Percentiles rank a stretch among this genome's conserved stretches.
Conservation (phyloP, 352 stramenopile genomes). For the Globisporangium heterothallicum region DNA sequence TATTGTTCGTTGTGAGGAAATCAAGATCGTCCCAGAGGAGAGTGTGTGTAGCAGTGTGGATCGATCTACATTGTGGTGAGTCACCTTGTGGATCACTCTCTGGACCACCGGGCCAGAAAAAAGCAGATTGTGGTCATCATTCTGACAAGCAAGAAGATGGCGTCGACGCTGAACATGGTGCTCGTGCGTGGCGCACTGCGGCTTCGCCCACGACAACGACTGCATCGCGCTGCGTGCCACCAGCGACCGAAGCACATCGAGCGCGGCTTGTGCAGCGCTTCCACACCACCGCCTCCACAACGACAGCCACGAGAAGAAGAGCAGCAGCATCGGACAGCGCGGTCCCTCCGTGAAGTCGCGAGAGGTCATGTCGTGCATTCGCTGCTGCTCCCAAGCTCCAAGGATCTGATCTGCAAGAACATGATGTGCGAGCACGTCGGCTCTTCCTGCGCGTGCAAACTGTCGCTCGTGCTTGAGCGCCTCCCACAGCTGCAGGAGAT, state of each 20-base stretch:
- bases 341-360: constrained; percentile 64
- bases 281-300: not conserved
- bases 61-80: not conserved
- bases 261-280: not conserved
- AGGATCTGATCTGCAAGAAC: constrained; percentile 88
- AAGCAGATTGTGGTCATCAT: no score
- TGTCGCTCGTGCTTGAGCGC: constrained; percentile 75
- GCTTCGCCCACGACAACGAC: not conserved
- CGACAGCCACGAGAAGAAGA: not conserved
- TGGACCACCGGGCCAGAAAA: not conserved
- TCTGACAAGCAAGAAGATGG: not conserved
- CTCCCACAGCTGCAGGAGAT: constrained; percentile 57
- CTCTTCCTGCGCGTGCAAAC: constrained; percentile 75
- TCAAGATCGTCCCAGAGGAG: constrained; percentile 4
- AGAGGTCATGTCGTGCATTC: constrained; percentile 38
- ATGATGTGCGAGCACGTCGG: constrained; percentile 91
- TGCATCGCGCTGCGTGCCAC: not conserved
- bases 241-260: not conserved
- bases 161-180: not conserved
- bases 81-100: not conserved
- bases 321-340: constrained; percentile 7
- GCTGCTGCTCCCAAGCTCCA: constrained; percentile 68
- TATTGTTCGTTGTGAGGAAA: not conserved
- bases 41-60: not conserved
- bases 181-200: not conserved